Evolutionary conservation across 2,329 filamentous ascomycete genomes (phyloP).

Genomic region (Fusarium sp.): DNA sequence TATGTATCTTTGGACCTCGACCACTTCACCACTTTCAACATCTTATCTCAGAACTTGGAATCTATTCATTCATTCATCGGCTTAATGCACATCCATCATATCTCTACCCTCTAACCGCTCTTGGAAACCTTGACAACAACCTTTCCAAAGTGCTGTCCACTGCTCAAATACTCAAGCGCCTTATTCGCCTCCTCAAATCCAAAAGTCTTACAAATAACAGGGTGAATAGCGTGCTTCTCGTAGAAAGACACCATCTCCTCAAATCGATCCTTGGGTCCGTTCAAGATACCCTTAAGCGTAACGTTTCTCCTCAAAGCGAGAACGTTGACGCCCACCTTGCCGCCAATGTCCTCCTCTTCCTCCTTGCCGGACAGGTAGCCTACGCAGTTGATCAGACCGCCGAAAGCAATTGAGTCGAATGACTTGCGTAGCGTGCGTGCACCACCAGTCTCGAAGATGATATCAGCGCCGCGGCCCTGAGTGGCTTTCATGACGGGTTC

Average conservation of each 20-base stretch:
- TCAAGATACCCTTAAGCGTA: conserved; percentile 67
- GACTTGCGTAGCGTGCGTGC: conserved; percentile 64
- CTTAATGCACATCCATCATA: background rate
- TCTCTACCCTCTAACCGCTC: conserved; percentile 9
- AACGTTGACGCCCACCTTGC: conserved; percentile 69
- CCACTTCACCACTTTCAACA: too few species aligned
- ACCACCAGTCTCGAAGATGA: conserved; percentile 68
- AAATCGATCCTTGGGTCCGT: conserved; percentile 67
- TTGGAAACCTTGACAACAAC: conserved; percentile 61
- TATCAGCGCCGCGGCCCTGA: conserved; percentile 60
- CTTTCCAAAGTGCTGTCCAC: conserved; percentile 69
- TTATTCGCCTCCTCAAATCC: conserved; percentile 60
- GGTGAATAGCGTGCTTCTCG: conserved; percentile 57
- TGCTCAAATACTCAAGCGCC: conserved; percentile 65
- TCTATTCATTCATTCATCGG: background rate
- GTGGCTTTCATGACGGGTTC: conserved; percentile 62
- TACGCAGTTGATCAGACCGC: conserved; percentile 65
- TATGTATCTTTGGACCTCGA: too few species aligned
- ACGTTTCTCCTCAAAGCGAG: conserved; percentile 61
- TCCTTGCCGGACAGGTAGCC: conserved; percentile 66
- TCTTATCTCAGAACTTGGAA: background rate
- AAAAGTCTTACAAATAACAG: conserved; percentile 63
- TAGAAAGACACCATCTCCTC: conserved; percentile 67
- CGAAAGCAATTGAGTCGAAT: conserved; percentile 66
- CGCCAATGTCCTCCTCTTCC: conserved; percentile 58